phyloP scores from a whole-genome alignment of 257 asterid genomes.

The Petunia axillaris region DNA sequence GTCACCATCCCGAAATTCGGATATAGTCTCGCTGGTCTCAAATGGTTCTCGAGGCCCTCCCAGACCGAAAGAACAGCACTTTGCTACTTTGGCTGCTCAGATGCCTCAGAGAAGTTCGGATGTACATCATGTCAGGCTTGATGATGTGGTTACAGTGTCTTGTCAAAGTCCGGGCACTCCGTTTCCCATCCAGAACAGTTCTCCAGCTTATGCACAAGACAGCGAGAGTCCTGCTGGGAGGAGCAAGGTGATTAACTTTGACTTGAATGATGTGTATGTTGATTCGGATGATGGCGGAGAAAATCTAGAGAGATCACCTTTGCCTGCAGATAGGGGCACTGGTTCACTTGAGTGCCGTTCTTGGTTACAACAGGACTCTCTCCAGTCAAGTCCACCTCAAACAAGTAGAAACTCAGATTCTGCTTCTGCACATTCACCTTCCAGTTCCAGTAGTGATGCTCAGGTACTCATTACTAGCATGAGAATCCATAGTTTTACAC shows the following conservation, averaged over 20 bases:
- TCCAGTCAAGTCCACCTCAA: conserved; percentile 82
- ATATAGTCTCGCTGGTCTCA: conserved; percentile 48
- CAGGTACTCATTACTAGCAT: conserved; percentile 47
- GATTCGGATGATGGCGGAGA: conserved; percentile 76
- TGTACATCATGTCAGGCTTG: conserved; percentile 28
- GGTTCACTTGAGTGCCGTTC: neutral
- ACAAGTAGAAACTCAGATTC: conserved; percentile 84
- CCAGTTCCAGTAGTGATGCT: conserved; percentile 79
- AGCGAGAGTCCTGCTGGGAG: conserved; percentile 57
- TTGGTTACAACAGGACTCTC: conserved; percentile 75
- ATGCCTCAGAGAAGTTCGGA: conserved; percentile 40
- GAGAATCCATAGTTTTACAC: too few species aligned
- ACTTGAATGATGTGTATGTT: conserved; percentile 69
- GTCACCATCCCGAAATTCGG: conserved; percentile 51
- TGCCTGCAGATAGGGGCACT: conserved; percentile 20
- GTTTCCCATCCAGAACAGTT: conserved; percentile 44
- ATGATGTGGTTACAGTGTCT: conserved; percentile 38
- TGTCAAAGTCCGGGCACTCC: conserved; percentile 51
- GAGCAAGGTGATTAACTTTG: conserved; percentile 65
- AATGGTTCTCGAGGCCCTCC: conserved; percentile 52
- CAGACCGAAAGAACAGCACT: conserved; percentile 46
- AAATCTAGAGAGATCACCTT: conserved; percentile 55
- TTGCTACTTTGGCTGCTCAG: conserved; percentile 39
- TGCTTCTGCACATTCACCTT: conserved; percentile 79
- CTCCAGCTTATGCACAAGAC: conserved; percentile 51